Base-by-base conservation (phyloP, 306 rosid genomes). In the Cercis canadensis region DNA sequence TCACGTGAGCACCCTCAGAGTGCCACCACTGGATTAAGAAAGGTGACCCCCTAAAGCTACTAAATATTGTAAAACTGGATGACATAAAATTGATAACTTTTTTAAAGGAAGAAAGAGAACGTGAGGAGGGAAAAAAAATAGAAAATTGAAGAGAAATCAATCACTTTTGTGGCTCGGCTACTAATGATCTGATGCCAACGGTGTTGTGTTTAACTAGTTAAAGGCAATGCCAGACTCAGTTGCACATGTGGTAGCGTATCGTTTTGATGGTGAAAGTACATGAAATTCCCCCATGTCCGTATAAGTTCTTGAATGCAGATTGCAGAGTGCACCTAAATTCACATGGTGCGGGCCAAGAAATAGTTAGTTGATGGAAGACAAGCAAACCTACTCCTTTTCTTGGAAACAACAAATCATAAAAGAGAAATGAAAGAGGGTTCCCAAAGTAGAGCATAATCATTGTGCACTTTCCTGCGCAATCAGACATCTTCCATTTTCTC, bases 341-440 rank as follows among this genome's bases (percentile, higher is more conserved):
- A 81, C 89, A 74, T 81, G 89, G 78, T 57, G 82, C 17, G 89
- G 81, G 72, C 82, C 86, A 15, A 33, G 53, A 1, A 1, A 37
- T 40, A 67, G 78, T 57, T 81, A 66, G 73, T 70, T 75, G 77
- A 60, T 51, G n/a, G 36, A 68, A 59, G 78, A 67, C 80, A 71
- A 50, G 68, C 74, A 74, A 71, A 71, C 81, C 46, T 71, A 53
- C 57, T 65, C 54, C 37, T 62, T 70, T 73, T 69, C 62, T 37
- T 57, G 3, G 24, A 66, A 49, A 41, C 81, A 72, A 62, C 80
- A 60, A 77, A 70, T 65, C 60, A 74, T 78, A 24, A 43, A 61
- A 45, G 75, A 32, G 76, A 50, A 64, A 73, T 51, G 29, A 61
- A 70, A 55, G 51, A 34, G 36, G 44, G 34, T 46, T 63, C 47